phyloP scores from a whole-genome alignment of 768 basidiomycete species.

The Suillus placidus region DNA sequence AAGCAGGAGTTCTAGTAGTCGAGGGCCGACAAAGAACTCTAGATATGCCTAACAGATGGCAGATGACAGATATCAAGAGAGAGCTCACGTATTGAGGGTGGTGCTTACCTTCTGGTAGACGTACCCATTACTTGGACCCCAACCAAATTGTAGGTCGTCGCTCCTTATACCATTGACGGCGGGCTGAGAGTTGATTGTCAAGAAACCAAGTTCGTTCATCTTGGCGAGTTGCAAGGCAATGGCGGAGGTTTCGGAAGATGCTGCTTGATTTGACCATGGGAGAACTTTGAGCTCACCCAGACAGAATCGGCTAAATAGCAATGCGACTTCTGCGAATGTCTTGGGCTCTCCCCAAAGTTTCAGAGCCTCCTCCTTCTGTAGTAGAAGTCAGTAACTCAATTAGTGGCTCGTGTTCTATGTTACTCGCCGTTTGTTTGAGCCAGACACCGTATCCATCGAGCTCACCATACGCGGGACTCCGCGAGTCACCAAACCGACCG shows the following conservation, averaged over 20 bases:
- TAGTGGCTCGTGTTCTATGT: neutral
- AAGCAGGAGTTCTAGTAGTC: slow-evolving; percentile 71
- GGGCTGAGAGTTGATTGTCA: slow-evolving; percentile 97
- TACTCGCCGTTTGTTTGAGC: slow-evolving; percentile 81
- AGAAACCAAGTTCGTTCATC: slow-evolving; percentile 90
- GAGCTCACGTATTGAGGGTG: neutral
- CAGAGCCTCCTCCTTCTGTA: slow-evolving; percentile 82
- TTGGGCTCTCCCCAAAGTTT: slow-evolving; percentile 88
- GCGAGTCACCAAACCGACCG: slow-evolving; percentile 96
- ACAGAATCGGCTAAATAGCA: slow-evolving; percentile 87
- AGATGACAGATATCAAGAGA: slow-evolving; percentile 4
- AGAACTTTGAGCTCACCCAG: slow-evolving; percentile 68
- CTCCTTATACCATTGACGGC: slow-evolving; percentile 89
- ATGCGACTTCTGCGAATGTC: slow-evolving; percentile 61
- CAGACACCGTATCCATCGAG: slow-evolving; percentile 95
- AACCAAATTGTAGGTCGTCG: slow-evolving; percentile 84
- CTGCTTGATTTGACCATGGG: slow-evolving; percentile 94
- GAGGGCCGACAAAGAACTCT: slow-evolving; percentile 89
- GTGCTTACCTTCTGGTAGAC: slow-evolving; percentile 87
- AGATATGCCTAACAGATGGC: slow-evolving; percentile 74
- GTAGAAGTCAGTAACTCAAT: slow-evolving; percentile 13
- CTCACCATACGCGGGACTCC: slow-evolving; percentile 98
- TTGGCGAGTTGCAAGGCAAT: slow-evolving; percentile 79
- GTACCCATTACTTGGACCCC: slow-evolving; percentile 93
- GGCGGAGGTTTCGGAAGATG: slow-evolving; percentile 78